Evolutionary conservation across 2,329 filamentous ascomycete species (phyloP), one percentile per base, ranked within the genome.

Genomic region (Colletotrichum sp.): DNA sequence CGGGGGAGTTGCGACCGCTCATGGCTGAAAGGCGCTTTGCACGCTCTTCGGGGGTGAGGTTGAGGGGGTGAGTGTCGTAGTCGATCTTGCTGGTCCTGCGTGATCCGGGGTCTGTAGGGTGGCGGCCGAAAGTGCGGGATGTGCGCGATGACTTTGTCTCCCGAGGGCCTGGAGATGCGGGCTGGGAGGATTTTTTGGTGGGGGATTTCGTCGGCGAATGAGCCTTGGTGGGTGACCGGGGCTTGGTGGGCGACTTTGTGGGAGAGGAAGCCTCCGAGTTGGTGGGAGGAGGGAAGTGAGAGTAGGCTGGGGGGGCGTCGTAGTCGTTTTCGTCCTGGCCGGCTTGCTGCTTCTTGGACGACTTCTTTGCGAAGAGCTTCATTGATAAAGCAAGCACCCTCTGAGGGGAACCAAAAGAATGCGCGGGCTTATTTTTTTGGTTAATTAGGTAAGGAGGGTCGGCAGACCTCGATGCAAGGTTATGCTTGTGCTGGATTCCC

Each of bases 1-100:
- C 67, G 63, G 73, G 70, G 76, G 94, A 92, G 81, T 88, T 91
- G 78, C 91, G 88, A 78, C 89, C 88, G 80, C 87, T 92, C 90
- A 91, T 90, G 81, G 85, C 85, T 79, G 83, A 81, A 78, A 95
- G 89, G 78, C 95, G 92, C 84, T 95, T 94, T 64, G 70, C 73
- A 82, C 95, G 91, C 89, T 98, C 94, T 87, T 98, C 96, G 63
- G 96, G 96, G 3, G 94, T 95, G 26, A 98, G 92, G 82, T 98
- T 98, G 69, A 98, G 90, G 52, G 96, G 96, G 85, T 98, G 96
- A 4, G 92, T 94, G 83, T 96, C 91, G 78, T 89, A 89, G 83
- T 95, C 93, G 82, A 88, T 85, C 83, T 91, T 92, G 80, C 86
- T 86, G 78, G 90, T 87, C 72, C 90, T 88, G 18, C 83, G 83